Evolutionary conservation across 495 filamentous ascomycete species (phyloP).

Genomic region (Recurvomyces mirabilis): DNA sequence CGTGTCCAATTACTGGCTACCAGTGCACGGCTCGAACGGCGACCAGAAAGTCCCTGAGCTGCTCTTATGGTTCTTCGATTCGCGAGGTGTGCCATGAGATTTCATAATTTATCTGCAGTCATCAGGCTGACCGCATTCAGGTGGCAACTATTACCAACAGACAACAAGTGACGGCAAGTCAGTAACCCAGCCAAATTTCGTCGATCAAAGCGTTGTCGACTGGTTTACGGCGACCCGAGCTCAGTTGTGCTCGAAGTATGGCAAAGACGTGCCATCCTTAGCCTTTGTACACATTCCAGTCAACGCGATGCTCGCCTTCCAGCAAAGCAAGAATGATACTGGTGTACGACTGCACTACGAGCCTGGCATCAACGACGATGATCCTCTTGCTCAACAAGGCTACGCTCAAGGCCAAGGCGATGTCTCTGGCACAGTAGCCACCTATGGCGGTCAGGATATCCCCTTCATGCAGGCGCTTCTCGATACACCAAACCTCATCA

Average conservation of each 20-base stretch:
- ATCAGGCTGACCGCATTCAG: too few species aligned
- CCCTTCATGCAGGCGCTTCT: slow-evolving; percentile 55
- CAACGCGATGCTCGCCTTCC: slow-evolving; percentile 41
- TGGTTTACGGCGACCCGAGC: slow-evolving; percentile 49
- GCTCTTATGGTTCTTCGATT: slow-evolving; percentile 70
- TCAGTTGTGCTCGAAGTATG: slow-evolving; percentile 34
- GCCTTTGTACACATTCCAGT: slow-evolving; percentile 66
- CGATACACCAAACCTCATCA: slow-evolving; percentile 45
- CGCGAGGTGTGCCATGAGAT: too few species aligned
- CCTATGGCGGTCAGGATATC: slow-evolving; percentile 42
- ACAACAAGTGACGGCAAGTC: slow-evolving; percentile 27
- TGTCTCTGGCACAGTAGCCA: slow-evolving; percentile 12
- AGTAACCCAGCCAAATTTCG: slow-evolving; percentile 31
- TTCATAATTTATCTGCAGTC: too few species aligned
- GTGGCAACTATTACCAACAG: slow-evolving; percentile 43
- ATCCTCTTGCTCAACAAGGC: slow-evolving; percentile 44
- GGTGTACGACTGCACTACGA: slow-evolving; percentile 33
- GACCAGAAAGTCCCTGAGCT: slow-evolving; percentile 32
- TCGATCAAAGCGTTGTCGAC: slow-evolving; percentile 38
- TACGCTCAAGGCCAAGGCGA: slow-evolving; percentile 10
- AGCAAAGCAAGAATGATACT: slow-evolving; percentile 18
- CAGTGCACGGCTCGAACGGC: slow-evolving; percentile 33
- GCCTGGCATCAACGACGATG: slow-evolving; percentile 58
- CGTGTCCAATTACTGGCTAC: slow-evolving; percentile 61
- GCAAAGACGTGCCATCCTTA: slow-evolving; percentile 45